These are phyloP conservation scores for Yarrowia divulgata DNA, from an alignment of 805 yeast genomes.

Conservation along the genomic window DNA sequence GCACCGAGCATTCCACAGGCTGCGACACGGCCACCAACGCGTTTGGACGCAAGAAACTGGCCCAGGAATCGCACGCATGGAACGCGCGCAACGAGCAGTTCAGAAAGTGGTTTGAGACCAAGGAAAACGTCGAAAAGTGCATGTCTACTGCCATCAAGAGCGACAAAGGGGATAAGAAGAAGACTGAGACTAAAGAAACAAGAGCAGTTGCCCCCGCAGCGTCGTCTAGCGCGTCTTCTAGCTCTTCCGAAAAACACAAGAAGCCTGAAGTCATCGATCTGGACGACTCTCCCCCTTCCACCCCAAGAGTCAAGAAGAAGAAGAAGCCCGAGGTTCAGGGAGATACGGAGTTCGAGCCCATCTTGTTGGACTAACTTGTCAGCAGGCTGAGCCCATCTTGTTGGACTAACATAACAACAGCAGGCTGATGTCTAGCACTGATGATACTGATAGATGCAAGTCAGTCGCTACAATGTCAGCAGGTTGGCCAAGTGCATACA, in stretches of 20 bases:
- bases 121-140: not conserved
- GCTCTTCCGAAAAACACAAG: constrained; percentile 1
- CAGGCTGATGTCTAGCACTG: too few relatives aligned
- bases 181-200: not conserved
- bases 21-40: constrained; percentile 59
- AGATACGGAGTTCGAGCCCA: constrained; percentile 30
- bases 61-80: constrained; percentile 67
- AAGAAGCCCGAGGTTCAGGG: constrained; percentile 23
- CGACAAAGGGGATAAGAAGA: not conserved
- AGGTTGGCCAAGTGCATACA: too few relatives aligned
- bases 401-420: not conserved
- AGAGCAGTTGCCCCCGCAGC: not conserved
- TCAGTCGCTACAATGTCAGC: too few relatives aligned
- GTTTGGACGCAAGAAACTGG: constrained; percentile 64
- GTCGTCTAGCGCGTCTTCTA: not conserved
- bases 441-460: too few relatives aligned
- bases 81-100: constrained; percentile 51
- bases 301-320: constrained; percentile 23
- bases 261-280: constrained; percentile 18
- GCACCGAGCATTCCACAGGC: constrained; percentile 85
- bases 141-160: not conserved
- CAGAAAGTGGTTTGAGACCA: constrained; percentile 8
- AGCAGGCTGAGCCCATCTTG: constrained; percentile 31
- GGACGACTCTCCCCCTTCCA: constrained; percentile 17
- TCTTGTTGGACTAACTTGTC: constrained; percentile 18